Evolutionary conservation across 768 basidiomycete species (phyloP).

Genomic region (Nidula microcarpa): DNA sequence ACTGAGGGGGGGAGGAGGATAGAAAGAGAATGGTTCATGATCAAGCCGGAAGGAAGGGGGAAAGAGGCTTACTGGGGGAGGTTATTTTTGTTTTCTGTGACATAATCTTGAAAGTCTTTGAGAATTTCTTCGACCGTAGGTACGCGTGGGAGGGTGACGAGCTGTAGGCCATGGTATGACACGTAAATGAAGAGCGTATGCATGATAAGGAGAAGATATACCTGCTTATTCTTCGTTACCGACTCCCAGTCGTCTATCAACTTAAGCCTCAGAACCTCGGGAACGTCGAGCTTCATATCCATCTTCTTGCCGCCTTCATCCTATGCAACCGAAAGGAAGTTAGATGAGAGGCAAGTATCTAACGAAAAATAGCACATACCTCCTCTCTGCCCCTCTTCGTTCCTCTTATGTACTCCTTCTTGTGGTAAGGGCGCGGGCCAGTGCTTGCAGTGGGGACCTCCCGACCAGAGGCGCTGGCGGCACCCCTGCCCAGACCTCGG

Average conservation of each 20-base stretch:
- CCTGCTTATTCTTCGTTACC: conserved; percentile 93
- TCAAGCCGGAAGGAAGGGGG: neutral
- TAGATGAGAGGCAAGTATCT: neutral
- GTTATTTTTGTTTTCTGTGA: conserved; percentile 46
- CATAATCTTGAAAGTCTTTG: conserved; percentile 69
- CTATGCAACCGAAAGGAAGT: too few relatives aligned
- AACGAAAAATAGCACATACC: conserved; percentile 30
- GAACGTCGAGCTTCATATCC: conserved; percentile 88
- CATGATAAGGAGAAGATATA: conserved; percentile 19
- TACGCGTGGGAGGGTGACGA: conserved; percentile 77
- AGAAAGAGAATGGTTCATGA: too few relatives aligned
- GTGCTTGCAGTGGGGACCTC: conserved; percentile 24
- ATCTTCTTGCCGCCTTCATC: conserved; percentile 76
- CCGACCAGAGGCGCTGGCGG: conserved; percentile 13
- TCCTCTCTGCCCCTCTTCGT: conserved; percentile 76
- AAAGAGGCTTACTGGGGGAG: conserved; percentile 38
- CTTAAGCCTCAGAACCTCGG: conserved; percentile 83
- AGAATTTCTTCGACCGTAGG: conserved; percentile 80
- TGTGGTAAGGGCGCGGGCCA: too few relatives aligned
- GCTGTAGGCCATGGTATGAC: conserved; percentile 41
- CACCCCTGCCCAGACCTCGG: conserved; percentile 17
- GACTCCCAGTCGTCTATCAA: conserved; percentile 98
- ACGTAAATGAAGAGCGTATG: neutral
- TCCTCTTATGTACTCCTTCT: conserved; percentile 63
- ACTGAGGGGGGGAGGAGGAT: too few relatives aligned